Percentiles rank a stretch among this genome's conserved stretches.
phyloP scores from a whole-genome alignment of 148 eudicot genomes.

The Bassia scoparia region DNA sequence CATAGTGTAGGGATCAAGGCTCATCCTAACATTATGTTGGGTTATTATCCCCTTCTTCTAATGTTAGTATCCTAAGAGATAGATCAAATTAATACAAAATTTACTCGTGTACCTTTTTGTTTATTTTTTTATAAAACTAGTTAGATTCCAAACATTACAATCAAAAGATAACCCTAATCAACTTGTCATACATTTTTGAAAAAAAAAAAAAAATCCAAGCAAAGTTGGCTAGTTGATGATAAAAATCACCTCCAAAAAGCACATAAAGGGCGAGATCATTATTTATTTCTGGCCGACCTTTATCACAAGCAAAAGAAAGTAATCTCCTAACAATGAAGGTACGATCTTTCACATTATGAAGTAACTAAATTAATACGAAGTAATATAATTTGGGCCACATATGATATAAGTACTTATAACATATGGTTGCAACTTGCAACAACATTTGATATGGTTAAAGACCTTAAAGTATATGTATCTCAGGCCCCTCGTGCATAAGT shows the following conservation, averaged over 20 bases:
- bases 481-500: conserved; percentile 33
- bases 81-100: too few species aligned
- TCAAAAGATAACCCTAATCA: not conserved
- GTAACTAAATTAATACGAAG: not conserved
- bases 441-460: conserved; percentile 18
- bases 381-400: conserved; percentile 2
- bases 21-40: too few species aligned
- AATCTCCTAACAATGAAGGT: conserved; percentile 13
- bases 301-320: conserved; percentile 16
- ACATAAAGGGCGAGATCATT: conserved; percentile 15
- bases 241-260: not conserved
- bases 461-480: too few species aligned
- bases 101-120: too few species aligned
- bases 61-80: too few species aligned
- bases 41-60: too few species aligned
- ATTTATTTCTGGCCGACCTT: conserved; percentile 14
- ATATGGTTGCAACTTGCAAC: not conserved
- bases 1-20: too few species aligned
- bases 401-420: too few species aligned
- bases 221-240: conserved; percentile 12
- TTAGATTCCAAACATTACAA: too few species aligned
- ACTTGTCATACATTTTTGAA: not conserved
- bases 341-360: conserved; percentile 13
- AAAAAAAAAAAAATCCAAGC: not conserved
- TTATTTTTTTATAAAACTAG: too few species aligned